Percentiles rank a stretch among this genome's conserved stretches.
Evolutionary conservation across 1,139 yeast genomes (phyloP).

Genomic region (Debaryomyces singareniensis): DNA sequence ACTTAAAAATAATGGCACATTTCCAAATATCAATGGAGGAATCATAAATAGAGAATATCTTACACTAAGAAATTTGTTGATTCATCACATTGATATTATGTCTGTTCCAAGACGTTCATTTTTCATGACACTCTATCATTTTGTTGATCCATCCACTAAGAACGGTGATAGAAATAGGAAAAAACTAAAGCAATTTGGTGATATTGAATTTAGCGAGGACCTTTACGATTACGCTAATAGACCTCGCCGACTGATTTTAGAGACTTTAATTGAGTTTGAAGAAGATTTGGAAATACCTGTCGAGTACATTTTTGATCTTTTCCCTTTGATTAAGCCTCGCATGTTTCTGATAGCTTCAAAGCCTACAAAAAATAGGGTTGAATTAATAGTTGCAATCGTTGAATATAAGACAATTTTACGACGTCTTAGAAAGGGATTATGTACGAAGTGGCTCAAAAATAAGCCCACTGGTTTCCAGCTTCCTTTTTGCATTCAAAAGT

Average conservation of each 20-base stretch:
- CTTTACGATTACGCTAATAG: slow-evolving; percentile 84
- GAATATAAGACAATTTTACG: slow-evolving; percentile 80
- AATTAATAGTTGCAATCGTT: slow-evolving; percentile 75
- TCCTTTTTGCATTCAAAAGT: slow-evolving; percentile 49
- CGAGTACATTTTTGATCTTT: slow-evolving; percentile 63
- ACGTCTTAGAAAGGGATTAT: slow-evolving; percentile 71
- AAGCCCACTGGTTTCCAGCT: slow-evolving; percentile 44
- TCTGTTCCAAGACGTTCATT: slow-evolving; percentile 83
- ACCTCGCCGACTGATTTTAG: slow-evolving; percentile 83
- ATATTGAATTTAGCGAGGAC: slow-evolving; percentile 68
- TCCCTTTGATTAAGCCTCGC: slow-evolving; percentile 77
- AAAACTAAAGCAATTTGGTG: slow-evolving; percentile 70
- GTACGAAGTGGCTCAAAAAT: slow-evolving; percentile 68
- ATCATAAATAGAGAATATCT: slow-evolving; percentile 37
- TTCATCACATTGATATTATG: slow-evolving; percentile 74
- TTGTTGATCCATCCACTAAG: slow-evolving; percentile 48
- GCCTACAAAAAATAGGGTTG: slow-evolving; percentile 40
- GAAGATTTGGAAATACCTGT: slow-evolving; percentile 65
- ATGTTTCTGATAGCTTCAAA: slow-evolving; percentile 75
- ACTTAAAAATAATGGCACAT: slow-evolving; percentile 22
- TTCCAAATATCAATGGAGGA: slow-evolving; percentile 49
- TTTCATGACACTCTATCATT: slow-evolving; percentile 65
- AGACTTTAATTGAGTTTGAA: slow-evolving; percentile 75
- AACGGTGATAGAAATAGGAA: slow-evolving; percentile 59
- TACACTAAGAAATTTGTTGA: slow-evolving; percentile 68